Evolutionary conservation across 805 yeast species (phyloP).

Genomic region (Wickerhamomyces rabaulensis): DNA sequence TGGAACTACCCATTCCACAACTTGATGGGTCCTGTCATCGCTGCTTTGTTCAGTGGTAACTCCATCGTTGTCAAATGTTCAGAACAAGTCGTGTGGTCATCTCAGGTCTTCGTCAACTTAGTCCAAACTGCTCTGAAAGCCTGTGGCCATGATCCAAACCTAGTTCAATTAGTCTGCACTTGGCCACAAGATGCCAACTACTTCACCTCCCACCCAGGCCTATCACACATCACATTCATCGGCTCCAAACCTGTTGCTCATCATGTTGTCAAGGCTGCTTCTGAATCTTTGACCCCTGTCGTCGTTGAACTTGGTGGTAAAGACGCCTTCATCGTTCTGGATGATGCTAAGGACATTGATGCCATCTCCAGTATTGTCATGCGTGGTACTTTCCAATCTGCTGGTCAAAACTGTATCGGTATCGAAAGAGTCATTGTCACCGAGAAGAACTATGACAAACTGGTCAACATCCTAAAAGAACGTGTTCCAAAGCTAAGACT

Average conservation of each 20-base stretch:
- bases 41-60: constrained; percentile 87
- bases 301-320: constrained; percentile 97
- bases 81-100: constrained; percentile 94
- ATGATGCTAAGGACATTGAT: constrained; percentile 58
- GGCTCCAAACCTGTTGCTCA: constrained; percentile 96
- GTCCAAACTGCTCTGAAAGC: constrained; percentile 66
- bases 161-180: constrained; percentile 85
- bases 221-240: constrained; percentile 88
- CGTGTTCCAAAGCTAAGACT: constrained; percentile 61
- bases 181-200: constrained; percentile 87
- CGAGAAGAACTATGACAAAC: constrained; percentile 56
- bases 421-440: constrained; percentile 89
- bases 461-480: constrained; percentile 50
- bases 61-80: constrained; percentile 90
- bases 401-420: constrained; percentile 98
- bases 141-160: constrained; percentile 71
- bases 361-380: constrained; percentile 72
- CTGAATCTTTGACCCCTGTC: constrained; percentile 85
- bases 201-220: constrained; percentile 76
- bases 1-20: constrained; percentile 99
- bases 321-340: constrained; percentile 84
- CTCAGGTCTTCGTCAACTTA: constrained; percentile 68
- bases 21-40: constrained; percentile 85
- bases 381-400: constrained; percentile 95
- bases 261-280: constrained; percentile 75